Evolutionary conservation across 2,329 filamentous ascomycete genomes (phyloP).

Genomic region (Aspergillus brasiliensis): DNA sequence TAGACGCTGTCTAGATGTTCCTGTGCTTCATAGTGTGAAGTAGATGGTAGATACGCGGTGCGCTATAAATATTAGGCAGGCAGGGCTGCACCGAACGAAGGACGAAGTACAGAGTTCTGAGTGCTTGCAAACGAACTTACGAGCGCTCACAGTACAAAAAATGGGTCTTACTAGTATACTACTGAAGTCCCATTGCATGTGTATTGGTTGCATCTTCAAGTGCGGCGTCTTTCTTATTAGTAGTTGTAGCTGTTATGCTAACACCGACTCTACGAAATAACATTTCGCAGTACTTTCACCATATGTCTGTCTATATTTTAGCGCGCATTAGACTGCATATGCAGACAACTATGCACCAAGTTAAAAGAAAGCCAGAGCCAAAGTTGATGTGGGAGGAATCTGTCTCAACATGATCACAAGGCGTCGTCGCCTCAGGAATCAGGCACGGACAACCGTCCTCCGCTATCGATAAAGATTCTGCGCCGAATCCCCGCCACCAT

Average conservation of each 20-base stretch:
- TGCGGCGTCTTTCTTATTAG: too few relatives aligned
- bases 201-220: not conserved
- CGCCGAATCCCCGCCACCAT: not conserved
- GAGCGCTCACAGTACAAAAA: too few relatives aligned
- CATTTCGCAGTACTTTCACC: not conserved
- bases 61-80: too few relatives aligned
- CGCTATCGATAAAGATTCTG: conserved; percentile 14
- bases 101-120: too few relatives aligned
- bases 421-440: not conserved
- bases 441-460: not conserved
- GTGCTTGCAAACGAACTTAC: too few relatives aligned
- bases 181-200: not conserved
- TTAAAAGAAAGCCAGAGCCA: not conserved
- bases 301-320: not conserved
- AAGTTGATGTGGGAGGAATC: not conserved
- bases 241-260: not conserved
- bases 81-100: too few relatives aligned
- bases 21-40: not conserved
- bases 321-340: not conserved
- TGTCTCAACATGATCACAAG: not conserved
- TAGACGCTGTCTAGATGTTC: not conserved
- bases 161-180: too few relatives aligned
- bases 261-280: not conserved
- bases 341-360: not conserved
- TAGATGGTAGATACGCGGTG: too few relatives aligned